Evolutionary conservation across 148 eudicot genomes (phyloP).

Genomic region (Spergularia marina): DNA sequence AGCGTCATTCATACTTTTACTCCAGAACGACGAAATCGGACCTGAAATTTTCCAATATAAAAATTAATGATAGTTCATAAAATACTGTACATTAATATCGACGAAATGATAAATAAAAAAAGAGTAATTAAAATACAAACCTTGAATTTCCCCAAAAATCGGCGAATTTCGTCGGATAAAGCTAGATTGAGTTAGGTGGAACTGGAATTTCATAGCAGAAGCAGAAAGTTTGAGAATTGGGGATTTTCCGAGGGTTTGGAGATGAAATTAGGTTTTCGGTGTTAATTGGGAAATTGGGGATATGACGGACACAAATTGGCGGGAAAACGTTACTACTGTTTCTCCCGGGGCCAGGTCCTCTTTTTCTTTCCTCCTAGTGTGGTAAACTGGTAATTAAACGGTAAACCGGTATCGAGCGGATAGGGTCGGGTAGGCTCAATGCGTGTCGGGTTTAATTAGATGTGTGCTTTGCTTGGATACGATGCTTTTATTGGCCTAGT

Average conservation of each 20-base stretch:
- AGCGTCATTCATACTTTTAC: not conserved
- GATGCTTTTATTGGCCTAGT: too few relatives aligned
- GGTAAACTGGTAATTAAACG: too few relatives aligned
- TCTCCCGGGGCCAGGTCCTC: not conserved
- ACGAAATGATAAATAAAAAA: not conserved
- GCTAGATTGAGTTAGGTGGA: not conserved
- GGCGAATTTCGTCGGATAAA: not conserved
- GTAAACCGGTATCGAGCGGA: too few relatives aligned
- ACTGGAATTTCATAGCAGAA: not conserved
- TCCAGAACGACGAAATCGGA: slow-evolving; percentile 2
- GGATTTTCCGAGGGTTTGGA: not conserved
- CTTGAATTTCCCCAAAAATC: not conserved
- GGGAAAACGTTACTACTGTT: slow-evolving; percentile 14
- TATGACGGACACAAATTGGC: slow-evolving; percentile 1
- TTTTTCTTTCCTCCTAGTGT: too few relatives aligned
- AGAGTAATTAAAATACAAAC: not conserved
- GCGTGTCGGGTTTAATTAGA: too few relatives aligned
- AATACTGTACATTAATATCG: not conserved
- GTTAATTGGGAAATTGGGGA: not conserved
- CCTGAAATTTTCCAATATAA: slow-evolving; percentile 4
- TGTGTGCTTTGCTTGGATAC: too few relatives aligned
- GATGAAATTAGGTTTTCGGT: slow-evolving; percentile 10
- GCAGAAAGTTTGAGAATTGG: not conserved
- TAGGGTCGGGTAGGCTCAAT: too few relatives aligned
- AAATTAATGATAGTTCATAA: not conserved